Base-by-base conservation (phyloP, 2,329 filamentous ascomycete species). In the Domatiomyces catenatus region DNA sequence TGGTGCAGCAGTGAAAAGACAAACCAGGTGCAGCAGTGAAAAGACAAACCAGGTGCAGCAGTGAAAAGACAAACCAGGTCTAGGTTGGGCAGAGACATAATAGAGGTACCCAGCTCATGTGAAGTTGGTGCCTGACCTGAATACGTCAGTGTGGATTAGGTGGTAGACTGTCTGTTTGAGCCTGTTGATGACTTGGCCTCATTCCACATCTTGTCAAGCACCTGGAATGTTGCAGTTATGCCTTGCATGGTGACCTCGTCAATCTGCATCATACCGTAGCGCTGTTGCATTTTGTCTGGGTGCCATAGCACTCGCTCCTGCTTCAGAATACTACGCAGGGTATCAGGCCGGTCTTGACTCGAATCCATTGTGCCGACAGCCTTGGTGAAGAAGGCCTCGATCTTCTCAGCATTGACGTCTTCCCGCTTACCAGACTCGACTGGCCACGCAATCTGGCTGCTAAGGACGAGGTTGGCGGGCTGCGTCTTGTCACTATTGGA, bases 211-310 rank as follows among this genome's bases (percentile, higher is more conserved):
- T 71, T 73, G 69, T 98, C 92, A 46, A 96, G 76, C 26, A 88
- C 81, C 68, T 96, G 90, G 62, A 96, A 98, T 8, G 94, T 82
- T 5, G 85, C 84, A 8, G 90, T 98, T 43, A 95, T 85, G 49
- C 80, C 75, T 62, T 79, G 80, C 75, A 94, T 81, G 2, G 85
- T 79, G 2, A 75, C 75, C 20, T 79, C 74, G 46, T 89, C 83
- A 47, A 94, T 79, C 46, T 88, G 81, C 48, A 94, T 79, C 12
- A 74, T 72, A 2, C 87, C 86, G 53, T 94, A 81, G 49, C 81
- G 79, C 69, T 95, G 92, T 71, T 95, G 87, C 50, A 96, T 84
- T 72, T 96, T 98, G 69, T 98, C 92, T 3, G 92, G 92, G 70
- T 98, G 92, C 92, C 92, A 98, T 15, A 88, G 76, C 17, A 96